Conservation (phyloP, 371 early-diverging fungal genomes). For the Mucor plumbeus region DNA sequence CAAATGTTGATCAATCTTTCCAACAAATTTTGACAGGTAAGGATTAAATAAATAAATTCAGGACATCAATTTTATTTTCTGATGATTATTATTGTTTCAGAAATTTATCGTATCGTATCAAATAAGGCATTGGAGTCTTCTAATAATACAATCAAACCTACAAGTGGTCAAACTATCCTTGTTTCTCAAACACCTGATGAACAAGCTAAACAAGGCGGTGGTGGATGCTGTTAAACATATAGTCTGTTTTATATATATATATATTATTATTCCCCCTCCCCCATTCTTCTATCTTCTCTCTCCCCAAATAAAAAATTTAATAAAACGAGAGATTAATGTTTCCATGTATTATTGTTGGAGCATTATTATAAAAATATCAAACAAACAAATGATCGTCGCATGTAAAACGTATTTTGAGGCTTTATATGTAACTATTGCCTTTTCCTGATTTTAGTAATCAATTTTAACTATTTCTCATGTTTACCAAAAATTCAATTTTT, state of each 20-base stretch:
- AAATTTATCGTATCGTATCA: slow-evolving; percentile 92
- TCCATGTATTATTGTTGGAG: too few species aligned
- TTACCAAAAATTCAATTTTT: too few species aligned
- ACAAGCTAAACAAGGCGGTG: slow-evolving; percentile 73
- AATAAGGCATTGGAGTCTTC: slow-evolving; percentile 90
- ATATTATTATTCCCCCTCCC: slow-evolving; percentile 3
- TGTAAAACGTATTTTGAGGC: too few species aligned
- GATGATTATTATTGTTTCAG: slow-evolving; percentile 36
- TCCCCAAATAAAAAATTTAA: neutral
- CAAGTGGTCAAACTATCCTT: slow-evolving; percentile 78
- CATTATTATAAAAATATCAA: too few species aligned
- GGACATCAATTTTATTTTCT: neutral
- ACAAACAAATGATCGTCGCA: too few species aligned
- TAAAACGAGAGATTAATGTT: neutral
- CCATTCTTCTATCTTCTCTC: neutral
- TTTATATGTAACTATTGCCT: too few species aligned
- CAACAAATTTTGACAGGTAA: slow-evolving; percentile 90
- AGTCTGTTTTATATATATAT: neutral
- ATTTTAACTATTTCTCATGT: too few species aligned
- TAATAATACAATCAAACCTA: slow-evolving; percentile 73
- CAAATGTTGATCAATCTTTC: slow-evolving; percentile 94
- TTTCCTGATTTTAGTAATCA: too few species aligned
- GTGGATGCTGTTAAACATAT: slow-evolving; percentile 73
- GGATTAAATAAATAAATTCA: neutral
- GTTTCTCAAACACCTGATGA: slow-evolving; percentile 72